Conservation (phyloP, 495 filamentous ascomycete species). For the Barbatosphaeria neglecta region DNA sequence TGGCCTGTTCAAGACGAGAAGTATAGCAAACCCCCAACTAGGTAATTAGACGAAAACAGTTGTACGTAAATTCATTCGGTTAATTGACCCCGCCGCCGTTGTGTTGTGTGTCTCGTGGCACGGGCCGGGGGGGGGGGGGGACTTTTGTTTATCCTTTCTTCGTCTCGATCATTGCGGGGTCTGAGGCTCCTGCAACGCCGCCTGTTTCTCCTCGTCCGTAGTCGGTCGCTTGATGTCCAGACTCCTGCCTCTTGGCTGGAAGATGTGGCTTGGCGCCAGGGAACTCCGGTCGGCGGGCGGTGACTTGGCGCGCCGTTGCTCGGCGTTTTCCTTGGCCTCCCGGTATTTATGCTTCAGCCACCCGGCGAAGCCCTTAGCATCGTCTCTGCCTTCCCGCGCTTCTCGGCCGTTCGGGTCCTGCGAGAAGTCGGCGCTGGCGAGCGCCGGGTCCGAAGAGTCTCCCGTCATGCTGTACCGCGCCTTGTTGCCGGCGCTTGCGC, state of each 20-base stretch:
- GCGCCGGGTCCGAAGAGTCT: slow-evolving; percentile 36
- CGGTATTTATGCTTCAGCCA: slow-evolving; percentile 80
- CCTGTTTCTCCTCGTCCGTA: slow-evolving; percentile 17
- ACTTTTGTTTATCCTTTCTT: no score
- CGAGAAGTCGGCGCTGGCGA: slow-evolving; percentile 24
- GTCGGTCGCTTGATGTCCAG: slow-evolving; percentile 27
- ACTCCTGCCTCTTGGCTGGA: slow-evolving; percentile 28
- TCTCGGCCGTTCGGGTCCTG: slow-evolving; percentile 28
- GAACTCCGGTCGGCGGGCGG: slow-evolving; percentile 25
- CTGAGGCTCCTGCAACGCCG: slow-evolving; percentile 1
- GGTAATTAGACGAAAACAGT: no score
- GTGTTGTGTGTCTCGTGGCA: background rate
- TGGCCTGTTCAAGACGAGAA: no score
- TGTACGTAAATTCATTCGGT: no score
- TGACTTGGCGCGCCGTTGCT: slow-evolving; percentile 41
- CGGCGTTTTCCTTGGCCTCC: slow-evolving; percentile 58
- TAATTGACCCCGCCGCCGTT: no score
- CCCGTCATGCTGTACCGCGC: slow-evolving; percentile 43
- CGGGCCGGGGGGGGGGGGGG: background rate
- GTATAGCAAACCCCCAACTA: no score
- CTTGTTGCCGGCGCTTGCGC: slow-evolving; percentile 31
- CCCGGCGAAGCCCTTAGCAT: slow-evolving; percentile 59
- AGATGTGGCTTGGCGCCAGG: slow-evolving; percentile 9
- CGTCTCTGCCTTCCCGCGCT: slow-evolving; percentile 31
- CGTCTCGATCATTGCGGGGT: background rate